Base-by-base conservation (phyloP, 2,329 filamentous ascomycete species). In the Coniochaeta sp. region DNA sequence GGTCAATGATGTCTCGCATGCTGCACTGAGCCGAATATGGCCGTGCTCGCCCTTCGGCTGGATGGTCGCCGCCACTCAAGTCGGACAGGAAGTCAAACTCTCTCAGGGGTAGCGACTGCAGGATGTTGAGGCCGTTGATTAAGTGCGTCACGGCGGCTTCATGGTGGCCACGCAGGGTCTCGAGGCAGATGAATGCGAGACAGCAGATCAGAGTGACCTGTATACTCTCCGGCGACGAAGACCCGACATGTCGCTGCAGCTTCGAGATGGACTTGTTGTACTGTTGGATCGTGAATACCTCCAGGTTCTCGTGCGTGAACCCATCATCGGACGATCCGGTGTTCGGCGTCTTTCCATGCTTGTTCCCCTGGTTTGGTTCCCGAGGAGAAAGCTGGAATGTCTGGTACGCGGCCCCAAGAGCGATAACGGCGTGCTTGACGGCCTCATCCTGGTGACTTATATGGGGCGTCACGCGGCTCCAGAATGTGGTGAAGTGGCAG, bases 211-310 rank as follows among this genome's bases (percentile, higher is more conserved):
- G 65, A 1, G 65, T 68, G 12, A 69, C 55, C 19, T 62, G 63
- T 5, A 70, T 66, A 62, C 65, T 68, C n/a, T 66, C 66, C 7
- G 61, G 54, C 26, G 62, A 63, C 3, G 65, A 63, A 4, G 65
- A 66, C 5, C 61, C 61, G 7, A 66, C 66, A 57, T 70, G 67
- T 38, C 58, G 60, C 32, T 68, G 67, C 17, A 75, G 67, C 22
- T 69, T 66, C 55, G 70, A 70, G 58, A 77, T 72, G 22, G 74
- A 72, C 10, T 67, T 65, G 63, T 71, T 73, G 63, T 77, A 76
- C 58, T 76, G 72, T 59, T 73, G 69, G 60, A 76, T 71, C 44
- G 70, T 71, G 62, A 75, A 74, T 6, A 72, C 64, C 55, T 76
- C 73, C 3, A 71, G 65, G 30, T 70, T 64, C 26, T 67, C 67